A percentile compares a stretch with the other conserved stretches of the same genome.
Conservation (phyloP, 495 filamentous ascomycete species). For the Penicillium argentinense region DNA sequence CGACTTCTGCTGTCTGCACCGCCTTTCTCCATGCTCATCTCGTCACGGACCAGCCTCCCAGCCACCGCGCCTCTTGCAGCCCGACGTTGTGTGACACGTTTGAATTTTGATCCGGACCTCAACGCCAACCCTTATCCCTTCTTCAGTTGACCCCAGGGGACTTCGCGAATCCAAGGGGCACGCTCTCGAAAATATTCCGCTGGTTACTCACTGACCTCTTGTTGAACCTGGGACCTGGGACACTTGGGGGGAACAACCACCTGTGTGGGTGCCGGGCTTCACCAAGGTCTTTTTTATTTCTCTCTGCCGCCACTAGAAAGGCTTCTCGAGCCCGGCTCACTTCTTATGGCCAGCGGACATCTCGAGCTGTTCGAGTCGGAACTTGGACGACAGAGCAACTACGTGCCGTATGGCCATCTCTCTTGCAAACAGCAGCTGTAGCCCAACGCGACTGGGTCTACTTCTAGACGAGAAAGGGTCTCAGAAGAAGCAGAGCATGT, state of each 20-base stretch:
- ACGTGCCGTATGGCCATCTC: slow-evolving; percentile 46
- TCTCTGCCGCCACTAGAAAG: background rate
- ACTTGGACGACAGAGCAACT: slow-evolving; percentile 21
- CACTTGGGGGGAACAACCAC: background rate
- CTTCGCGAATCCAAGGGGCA: background rate
- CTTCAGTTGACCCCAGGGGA: background rate
- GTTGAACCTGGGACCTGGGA: no score
- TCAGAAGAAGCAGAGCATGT: slow-evolving; percentile 53
- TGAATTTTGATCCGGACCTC: slow-evolving; percentile 11
- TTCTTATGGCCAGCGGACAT: slow-evolving; percentile 42
- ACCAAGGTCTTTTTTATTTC: background rate
- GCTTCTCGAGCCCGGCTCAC: slow-evolving; percentile 16
- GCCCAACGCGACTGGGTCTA: slow-evolving; percentile 38
- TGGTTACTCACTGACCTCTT: no score
- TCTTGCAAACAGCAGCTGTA: slow-evolving; percentile 43
- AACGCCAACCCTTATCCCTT: slow-evolving; percentile 2
- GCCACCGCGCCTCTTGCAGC: slow-evolving; percentile 31
- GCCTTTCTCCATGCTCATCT: slow-evolving; percentile 17
- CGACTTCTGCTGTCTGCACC: slow-evolving; percentile 19
- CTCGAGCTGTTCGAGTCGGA: slow-evolving; percentile 38
- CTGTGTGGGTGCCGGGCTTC: background rate
- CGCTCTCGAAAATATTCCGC: background rate
- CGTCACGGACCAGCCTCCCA: slow-evolving; percentile 25
- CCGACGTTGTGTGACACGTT: slow-evolving; percentile 32
- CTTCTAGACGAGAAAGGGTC: slow-evolving; percentile 35